Evolutionary conservation across 139 green algal genomes (phyloP).

Genomic region (Coelastrella sp.): DNA sequence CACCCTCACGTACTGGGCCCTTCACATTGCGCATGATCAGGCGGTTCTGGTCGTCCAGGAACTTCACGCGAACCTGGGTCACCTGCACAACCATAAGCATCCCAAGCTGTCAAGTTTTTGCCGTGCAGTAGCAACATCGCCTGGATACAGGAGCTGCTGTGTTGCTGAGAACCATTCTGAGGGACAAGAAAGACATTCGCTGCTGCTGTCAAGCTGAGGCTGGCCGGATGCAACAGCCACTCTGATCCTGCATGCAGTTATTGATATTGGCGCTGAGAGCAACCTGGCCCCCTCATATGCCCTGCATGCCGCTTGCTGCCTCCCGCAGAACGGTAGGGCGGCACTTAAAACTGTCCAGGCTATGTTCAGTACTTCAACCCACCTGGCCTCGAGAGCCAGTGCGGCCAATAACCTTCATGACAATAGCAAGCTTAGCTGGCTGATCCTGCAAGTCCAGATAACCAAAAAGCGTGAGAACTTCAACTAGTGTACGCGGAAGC

Average conservation of each 20-base stretch:
- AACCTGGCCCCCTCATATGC: too few species aligned
- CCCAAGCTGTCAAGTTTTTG: background rate
- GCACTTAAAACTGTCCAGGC: too few species aligned
- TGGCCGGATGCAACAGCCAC: background rate
- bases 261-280: too few species aligned
- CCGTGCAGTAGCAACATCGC: background rate
- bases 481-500: background rate
- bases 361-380: background rate
- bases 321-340: too few species aligned
- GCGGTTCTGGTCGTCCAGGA: conserved; percentile 98
- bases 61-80: conserved; percentile 99
- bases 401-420: conserved; percentile 99
- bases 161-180: background rate
- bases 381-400: conserved; percentile 97
- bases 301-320: too few species aligned
- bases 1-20: conserved; percentile 98
- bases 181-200: background rate
- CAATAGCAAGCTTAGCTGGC: conserved; percentile 97
- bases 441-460: conserved; percentile 71
- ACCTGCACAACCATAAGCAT: conserved; percentile 76
- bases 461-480: background rate
- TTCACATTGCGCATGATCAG: conserved; percentile 99
- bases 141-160: background rate
- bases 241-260: too few species aligned
- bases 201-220: conserved; percentile 9